phyloP scores from a whole-genome alignment of 306 rosid genomes.

The Mimosa pudica region DNA sequence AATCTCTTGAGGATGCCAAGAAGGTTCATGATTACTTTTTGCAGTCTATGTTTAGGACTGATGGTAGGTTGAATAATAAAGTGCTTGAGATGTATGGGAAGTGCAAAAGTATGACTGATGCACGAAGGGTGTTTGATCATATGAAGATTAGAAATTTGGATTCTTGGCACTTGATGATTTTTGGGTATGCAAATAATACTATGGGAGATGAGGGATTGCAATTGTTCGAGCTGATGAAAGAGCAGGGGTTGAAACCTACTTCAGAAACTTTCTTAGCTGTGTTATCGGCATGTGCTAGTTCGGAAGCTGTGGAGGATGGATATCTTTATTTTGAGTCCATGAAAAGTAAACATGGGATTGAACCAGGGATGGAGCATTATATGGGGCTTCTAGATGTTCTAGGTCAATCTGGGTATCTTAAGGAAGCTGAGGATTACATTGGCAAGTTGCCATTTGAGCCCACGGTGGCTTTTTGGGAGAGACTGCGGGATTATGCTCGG shows the following conservation, averaged over 20 bases:
- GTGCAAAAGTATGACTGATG: slow-evolving; percentile 42
- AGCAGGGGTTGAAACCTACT: slow-evolving; percentile 59
- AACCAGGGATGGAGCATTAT: slow-evolving; percentile 46
- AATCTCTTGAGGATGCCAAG: slow-evolving; percentile 73
- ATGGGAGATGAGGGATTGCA: slow-evolving; percentile 88
- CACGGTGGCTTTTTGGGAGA: slow-evolving; percentile 33
- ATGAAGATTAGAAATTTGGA: slow-evolving; percentile 66
- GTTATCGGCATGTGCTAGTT: slow-evolving; percentile 80
- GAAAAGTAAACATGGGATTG: slow-evolving; percentile 6
- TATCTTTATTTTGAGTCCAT: slow-evolving; percentile 2
- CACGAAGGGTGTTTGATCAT: slow-evolving; percentile 82
- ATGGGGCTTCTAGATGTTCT: slow-evolving; percentile 79
- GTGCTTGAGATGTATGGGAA: slow-evolving; percentile 78
- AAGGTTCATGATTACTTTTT: slow-evolving; percentile 76
- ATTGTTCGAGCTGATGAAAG: slow-evolving; percentile 77
- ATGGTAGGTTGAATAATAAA: slow-evolving; percentile 55
- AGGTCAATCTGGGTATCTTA: slow-evolving; percentile 75
- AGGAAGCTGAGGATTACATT: slow-evolving; percentile 71
- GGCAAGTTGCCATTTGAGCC: slow-evolving; percentile 65
- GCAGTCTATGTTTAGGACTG: slow-evolving; percentile 73
- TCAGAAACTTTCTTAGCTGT: slow-evolving; percentile 73
- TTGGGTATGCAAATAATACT: slow-evolving; percentile 57
- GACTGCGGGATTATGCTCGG: not conserved
- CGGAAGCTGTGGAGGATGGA: slow-evolving; percentile 57
- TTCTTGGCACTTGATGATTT: slow-evolving; percentile 82